Percentiles rank a stretch among this genome's conserved stretches.
Conservation (phyloP, 257 asterid species). For the Salvia miltiorrhiza region DNA sequence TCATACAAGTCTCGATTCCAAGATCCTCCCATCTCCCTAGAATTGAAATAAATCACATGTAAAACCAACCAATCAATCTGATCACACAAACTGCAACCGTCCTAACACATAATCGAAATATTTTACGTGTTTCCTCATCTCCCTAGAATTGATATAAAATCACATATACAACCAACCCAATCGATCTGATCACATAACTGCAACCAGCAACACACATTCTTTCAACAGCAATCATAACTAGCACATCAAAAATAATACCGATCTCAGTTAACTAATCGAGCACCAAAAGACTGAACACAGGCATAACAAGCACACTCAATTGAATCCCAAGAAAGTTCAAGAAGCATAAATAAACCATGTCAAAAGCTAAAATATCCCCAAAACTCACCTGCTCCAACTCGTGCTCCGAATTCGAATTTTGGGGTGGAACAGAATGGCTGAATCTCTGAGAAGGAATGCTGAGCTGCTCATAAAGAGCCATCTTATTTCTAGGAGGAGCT, state of each 20-base stretch:
- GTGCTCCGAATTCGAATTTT: constrained; percentile 22
- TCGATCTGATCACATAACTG: background rate
- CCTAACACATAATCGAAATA: background rate
- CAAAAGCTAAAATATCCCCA: background rate
- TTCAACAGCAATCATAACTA: background rate
- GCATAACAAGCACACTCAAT: background rate
- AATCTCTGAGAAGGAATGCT: constrained; percentile 80
- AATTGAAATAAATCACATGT: background rate
- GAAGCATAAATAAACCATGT: background rate
- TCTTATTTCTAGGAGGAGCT: constrained; percentile 98
- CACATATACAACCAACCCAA: background rate
- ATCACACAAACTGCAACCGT: background rate
- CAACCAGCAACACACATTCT: background rate
- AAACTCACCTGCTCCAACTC: constrained; percentile 50
- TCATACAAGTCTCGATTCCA: background rate
- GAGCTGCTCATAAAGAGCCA: constrained; percentile 95
- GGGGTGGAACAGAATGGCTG: constrained; percentile 16
- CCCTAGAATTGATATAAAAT: background rate
- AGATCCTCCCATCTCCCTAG: background rate
- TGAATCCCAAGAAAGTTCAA: background rate
- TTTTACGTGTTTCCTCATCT: background rate
- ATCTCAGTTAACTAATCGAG: background rate
- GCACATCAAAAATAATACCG: background rate
- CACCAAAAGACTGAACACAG: background rate
- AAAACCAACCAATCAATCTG: background rate